A percentile compares a stretch with the other conserved stretches of the same genome.
phyloP scores from a whole-genome alignment of 1,284 basidiomycete species.

The Caloboletus firmus region DNA sequence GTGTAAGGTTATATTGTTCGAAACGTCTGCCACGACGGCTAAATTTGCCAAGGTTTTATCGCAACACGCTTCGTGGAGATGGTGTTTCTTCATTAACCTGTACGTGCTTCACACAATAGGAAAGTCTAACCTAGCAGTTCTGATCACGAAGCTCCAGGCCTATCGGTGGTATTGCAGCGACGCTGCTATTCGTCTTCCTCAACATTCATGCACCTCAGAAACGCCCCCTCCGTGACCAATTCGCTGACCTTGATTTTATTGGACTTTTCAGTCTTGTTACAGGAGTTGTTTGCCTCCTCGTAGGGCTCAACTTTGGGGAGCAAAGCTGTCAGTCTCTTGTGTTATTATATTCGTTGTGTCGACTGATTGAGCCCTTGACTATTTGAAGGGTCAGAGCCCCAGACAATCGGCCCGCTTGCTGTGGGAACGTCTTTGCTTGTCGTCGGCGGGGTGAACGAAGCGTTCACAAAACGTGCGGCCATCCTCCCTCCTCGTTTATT shows the following conservation, averaged over 20 bases:
- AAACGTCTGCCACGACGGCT: background rate
- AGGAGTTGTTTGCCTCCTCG: slow-evolving; percentile 74
- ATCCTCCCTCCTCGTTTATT: slow-evolving; percentile 83
- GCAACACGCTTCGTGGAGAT: slow-evolving; percentile 73
- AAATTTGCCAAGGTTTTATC: slow-evolving; percentile 51
- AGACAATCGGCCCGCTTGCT: slow-evolving; percentile 69
- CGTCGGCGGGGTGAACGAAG: slow-evolving; percentile 62
- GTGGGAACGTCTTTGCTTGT: slow-evolving; percentile 64
- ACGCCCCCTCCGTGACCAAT: slow-evolving; percentile 56
- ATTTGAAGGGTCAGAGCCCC: slow-evolving; percentile 37
- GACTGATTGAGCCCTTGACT: background rate
- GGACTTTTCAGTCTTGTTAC: slow-evolving; percentile 71
- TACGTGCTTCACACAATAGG: slow-evolving; percentile 29
- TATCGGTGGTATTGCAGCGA: slow-evolving; percentile 72
- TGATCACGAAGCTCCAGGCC: slow-evolving; percentile 45
- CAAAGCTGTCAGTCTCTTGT: slow-evolving; percentile 50
- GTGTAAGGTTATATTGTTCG: slow-evolving; percentile 44
- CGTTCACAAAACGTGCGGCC: slow-evolving; percentile 69
- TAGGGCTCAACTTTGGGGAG: slow-evolving; percentile 76
- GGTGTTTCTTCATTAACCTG: slow-evolving; percentile 80
- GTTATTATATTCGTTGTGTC: background rate
- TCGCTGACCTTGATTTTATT: slow-evolving; percentile 65
- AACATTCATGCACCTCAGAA: slow-evolving; percentile 75
- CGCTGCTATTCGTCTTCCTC: slow-evolving; percentile 75
- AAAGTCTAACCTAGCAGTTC: background rate